Percentiles rank a stretch among this genome's conserved stretches.
phyloP scores from a whole-genome alignment of 139 green algal genomes.

The Tetradesmus obliquus region DNA sequence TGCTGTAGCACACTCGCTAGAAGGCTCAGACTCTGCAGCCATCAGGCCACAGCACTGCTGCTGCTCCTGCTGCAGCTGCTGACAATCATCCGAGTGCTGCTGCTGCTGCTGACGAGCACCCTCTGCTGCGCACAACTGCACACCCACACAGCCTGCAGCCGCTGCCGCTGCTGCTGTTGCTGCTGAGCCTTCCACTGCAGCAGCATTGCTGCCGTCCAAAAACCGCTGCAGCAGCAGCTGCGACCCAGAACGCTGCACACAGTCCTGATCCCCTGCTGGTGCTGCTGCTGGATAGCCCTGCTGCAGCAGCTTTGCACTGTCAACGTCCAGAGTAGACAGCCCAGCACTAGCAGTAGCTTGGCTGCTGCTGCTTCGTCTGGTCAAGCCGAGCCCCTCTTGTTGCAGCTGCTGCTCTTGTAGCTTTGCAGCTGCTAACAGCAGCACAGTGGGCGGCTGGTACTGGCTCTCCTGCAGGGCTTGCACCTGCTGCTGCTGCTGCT shows the following conservation, averaged over 20 bases:
- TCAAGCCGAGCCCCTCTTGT: not conserved
- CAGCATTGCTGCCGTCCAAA: not conserved
- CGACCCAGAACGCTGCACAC: not conserved
- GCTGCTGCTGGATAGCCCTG: not conserved
- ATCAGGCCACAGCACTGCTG: not conserved
- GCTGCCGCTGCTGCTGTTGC: not conserved
- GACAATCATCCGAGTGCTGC: not conserved
- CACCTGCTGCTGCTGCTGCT: not conserved
- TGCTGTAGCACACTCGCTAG: not conserved
- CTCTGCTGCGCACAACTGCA: not conserved
- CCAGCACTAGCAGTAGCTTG: not conserved
- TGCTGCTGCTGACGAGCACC: not conserved
- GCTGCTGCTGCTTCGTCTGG: conserved; percentile 11
- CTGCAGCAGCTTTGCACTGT: not conserved
- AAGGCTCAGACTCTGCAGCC: not conserved
- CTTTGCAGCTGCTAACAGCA: not conserved
- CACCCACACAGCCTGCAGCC: not conserved
- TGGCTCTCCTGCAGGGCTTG: not conserved
- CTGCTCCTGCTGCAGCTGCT: conserved; percentile 1
- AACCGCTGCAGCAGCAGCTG: conserved; percentile 20
- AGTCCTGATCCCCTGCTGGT: not conserved
- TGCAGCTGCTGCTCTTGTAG: not conserved
- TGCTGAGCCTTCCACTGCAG: not conserved
- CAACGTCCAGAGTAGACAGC: not conserved
- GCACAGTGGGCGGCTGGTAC: not conserved